phyloP scores from a whole-genome alignment of 176 grass and related monocot genomes.

The Hordeum marinum region DNA sequence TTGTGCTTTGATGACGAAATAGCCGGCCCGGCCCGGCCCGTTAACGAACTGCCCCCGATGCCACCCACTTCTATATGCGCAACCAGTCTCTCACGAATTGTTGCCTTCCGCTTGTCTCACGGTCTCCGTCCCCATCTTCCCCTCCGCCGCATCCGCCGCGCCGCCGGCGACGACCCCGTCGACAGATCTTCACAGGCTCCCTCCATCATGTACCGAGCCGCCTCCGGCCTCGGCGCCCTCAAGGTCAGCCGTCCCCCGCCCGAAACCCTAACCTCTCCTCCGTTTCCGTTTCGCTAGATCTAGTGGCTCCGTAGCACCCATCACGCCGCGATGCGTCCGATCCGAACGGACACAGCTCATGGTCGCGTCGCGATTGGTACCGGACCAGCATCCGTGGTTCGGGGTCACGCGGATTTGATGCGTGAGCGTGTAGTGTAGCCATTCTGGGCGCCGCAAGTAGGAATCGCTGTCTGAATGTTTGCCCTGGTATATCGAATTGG shows the following conservation, averaged over 20 bases:
- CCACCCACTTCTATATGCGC: not conserved
- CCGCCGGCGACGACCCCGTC: conserved; percentile 24
- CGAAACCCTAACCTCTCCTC: not conserved
- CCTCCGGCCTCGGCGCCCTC: conserved; percentile 58
- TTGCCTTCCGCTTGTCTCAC: conserved; percentile 31
- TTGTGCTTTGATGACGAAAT: not conserved
- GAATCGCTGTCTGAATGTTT: not conserved
- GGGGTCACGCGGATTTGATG: not conserved
- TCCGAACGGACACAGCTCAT: not conserved
- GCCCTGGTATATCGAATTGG: not conserved
- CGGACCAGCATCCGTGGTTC: not conserved
- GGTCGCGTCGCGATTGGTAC: not conserved
- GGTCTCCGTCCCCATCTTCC: conserved; percentile 17
- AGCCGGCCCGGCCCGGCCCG: not conserved
- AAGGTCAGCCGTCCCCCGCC: conserved; percentile 48
- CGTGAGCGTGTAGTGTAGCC: not conserved
- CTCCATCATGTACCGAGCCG: conserved; percentile 60
- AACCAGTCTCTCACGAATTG: not conserved
- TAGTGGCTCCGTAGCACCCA: not conserved
- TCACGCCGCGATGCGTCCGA: not conserved
- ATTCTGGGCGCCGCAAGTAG: not conserved
- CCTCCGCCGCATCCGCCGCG: conserved; percentile 18
- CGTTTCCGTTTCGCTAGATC: conserved; percentile 28
- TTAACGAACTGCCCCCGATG: not conserved
- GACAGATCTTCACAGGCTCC: not conserved